phyloP scores from a whole-genome alignment of 148 eudicot genomes.

The Rhododendron molle region DNA sequence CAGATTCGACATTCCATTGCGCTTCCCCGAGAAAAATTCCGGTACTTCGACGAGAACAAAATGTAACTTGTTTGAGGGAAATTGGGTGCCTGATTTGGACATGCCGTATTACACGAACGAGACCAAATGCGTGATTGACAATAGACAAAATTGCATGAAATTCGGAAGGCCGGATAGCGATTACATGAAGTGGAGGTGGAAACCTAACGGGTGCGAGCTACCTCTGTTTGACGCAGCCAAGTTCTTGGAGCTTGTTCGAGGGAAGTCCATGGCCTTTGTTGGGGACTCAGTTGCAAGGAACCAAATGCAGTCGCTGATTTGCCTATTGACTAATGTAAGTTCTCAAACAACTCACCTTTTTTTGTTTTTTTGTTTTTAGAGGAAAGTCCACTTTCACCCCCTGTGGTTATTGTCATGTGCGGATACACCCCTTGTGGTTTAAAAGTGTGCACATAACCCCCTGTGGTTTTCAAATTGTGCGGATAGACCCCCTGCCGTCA shows the following conservation, averaged over 20 bases:
- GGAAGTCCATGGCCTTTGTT: slow-evolving; percentile 44
- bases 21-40: background rate
- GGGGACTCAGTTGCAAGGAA: slow-evolving; percentile 58
- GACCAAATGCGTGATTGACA: slow-evolving; percentile 21
- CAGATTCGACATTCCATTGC: background rate
- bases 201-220: slow-evolving; percentile 38
- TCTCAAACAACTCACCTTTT: slow-evolving; percentile 11
- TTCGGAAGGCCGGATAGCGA: slow-evolving; percentile 43
- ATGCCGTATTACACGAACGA: slow-evolving; percentile 37
- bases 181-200: slow-evolving; percentile 54
- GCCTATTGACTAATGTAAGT: slow-evolving; percentile 38
- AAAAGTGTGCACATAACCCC: no score
- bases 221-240: slow-evolving; percentile 29
- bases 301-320: slow-evolving; percentile 46
- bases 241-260: slow-evolving; percentile 26
- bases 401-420: no score
- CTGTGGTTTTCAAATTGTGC: no score
- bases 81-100: slow-evolving; percentile 33
- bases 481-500: no score
- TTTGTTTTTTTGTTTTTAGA: no score
- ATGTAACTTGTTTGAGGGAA: slow-evolving; percentile 40
- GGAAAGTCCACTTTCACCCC: no score
- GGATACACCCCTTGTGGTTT: no score
- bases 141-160: slow-evolving; percentile 38
- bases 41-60: background rate